Evolutionary conservation across 352 stramenopile genomes (phyloP), one percentile per base, ranked within the genome.

Genomic region (Thraustochytrium striatum): DNA sequence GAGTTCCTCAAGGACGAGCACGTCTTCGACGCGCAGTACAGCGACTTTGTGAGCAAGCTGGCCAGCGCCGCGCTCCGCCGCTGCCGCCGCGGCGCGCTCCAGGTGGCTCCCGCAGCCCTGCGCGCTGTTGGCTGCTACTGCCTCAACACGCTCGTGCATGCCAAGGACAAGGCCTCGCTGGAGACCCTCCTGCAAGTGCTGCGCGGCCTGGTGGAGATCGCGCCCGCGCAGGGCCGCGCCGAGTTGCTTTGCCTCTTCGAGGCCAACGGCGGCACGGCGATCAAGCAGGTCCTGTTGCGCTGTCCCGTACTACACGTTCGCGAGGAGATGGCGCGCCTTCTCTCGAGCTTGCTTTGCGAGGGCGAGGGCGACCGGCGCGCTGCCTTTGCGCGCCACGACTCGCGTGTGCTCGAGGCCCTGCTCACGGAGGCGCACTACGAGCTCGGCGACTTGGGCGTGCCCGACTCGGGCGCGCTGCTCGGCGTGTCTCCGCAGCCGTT

Each of bases 101-200:
- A 55, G 25, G 16, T 55, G 47, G 16, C 25, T 25, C 16, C 16
- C 61, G 9, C 3, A n/a, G 61, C 65, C 3, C 39, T 75, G 52
- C 65, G 52, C 1, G 52, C 44, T 8, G 25, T 16, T 21, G 11
- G 32, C 21, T 30, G 32, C 21, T 75, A 35, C 32, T 11, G 11
- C 8, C 43, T 75, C 39, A 75, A 75, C 50, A 75, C 65, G 21
- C 25, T 61, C 13, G 65, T 61, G 19, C 65, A 75, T 7, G 65
- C 44, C 5, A 30, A 38, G 3, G 50, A 70, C 28, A 75, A 70
- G 52, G 65, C 21, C 13, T 32, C 43, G 0, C 52, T 75, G 16
- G 52, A 75, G 7, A 7, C 44, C 25, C 8, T 43, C 13, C 1
- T 75, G 44, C n/a, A 9, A 9, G 41, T 55, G 35, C 11, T 75